phyloP scores from a whole-genome alignment of 306 rosid genomes.

The Vigna hirtella region DNA sequence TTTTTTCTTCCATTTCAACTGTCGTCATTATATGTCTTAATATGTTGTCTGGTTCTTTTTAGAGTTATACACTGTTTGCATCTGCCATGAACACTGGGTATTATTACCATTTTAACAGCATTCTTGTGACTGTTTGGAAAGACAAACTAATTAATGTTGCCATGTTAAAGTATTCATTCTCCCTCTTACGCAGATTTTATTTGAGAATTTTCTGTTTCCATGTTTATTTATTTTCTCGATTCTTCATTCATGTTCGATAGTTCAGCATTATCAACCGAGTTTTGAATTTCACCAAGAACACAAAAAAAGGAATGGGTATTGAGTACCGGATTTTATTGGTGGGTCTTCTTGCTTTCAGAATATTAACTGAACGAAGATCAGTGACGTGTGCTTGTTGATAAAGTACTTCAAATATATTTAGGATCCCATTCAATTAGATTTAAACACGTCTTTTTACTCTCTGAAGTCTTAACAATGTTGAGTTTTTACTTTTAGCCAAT shows the following conservation, averaged over 20 bases:
- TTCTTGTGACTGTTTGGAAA: neutral
- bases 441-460: no score
- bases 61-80: neutral
- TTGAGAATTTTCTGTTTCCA: neutral
- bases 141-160: neutral
- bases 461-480: neutral
- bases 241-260: neutral
- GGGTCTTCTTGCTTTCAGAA: slow-evolving; percentile 5
- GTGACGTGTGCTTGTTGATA: neutral
- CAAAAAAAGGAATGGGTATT: neutral
- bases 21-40: neutral
- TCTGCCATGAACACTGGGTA: neutral
- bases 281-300: neutral
- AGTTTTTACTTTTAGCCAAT: no score
- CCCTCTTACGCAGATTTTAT: neutral
- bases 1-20: neutral
- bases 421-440: no score
- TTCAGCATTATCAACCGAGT: neutral
- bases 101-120: neutral
- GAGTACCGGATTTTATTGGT: slow-evolving; percentile 11
- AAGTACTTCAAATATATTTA: neutral
- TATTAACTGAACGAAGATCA: neutral
- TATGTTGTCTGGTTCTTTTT: neutral
- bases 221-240: neutral
- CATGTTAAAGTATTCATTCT: neutral